Conservation (phyloP, 768 basidiomycete genomes). For the Pleurotus salmoneostramineus region DNA sequence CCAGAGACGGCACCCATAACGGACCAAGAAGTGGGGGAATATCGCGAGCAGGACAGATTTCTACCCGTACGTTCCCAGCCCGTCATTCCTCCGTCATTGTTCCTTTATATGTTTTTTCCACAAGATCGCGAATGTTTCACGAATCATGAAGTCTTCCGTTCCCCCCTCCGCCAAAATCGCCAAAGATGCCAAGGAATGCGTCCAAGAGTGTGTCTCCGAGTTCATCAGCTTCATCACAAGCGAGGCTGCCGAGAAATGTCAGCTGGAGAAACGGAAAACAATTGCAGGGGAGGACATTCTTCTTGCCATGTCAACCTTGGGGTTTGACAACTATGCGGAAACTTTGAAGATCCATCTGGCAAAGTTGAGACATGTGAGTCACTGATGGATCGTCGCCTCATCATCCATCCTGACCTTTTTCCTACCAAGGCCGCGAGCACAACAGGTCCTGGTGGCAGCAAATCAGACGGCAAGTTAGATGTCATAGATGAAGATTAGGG, state of each 20-base stretch:
- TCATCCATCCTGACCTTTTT: not conserved
- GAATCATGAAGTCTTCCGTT: constrained; percentile 93
- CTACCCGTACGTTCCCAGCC: constrained; percentile 63
- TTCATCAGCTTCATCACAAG: constrained; percentile 98
- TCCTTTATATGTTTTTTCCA: not conserved
- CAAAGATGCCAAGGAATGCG: constrained; percentile 97
- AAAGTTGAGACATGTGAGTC: constrained; percentile 64
- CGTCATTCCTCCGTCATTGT: not conserved
- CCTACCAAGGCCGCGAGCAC: not conserved
- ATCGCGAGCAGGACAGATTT: constrained; percentile 92
- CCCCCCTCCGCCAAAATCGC: constrained; percentile 92
- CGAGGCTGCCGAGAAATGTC: constrained; percentile 93
- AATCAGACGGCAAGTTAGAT: not conserved
- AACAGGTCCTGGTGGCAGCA: not conserved
- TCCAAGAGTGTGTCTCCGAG: constrained; percentile 97
- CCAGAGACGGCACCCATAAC: constrained; percentile 62
- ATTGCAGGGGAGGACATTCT: constrained; percentile 97
- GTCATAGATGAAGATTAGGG: too few species aligned
- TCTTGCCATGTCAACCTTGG: constrained; percentile 88
- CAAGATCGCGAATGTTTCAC: constrained; percentile 95
- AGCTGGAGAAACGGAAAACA: constrained; percentile 95
- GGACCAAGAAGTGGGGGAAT: constrained; percentile 91
- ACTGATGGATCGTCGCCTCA: not conserved
- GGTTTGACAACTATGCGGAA: constrained; percentile 94
- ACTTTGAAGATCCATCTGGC: constrained; percentile 90